Base-by-base conservation (phyloP, 139 green algal species). In the Coccomyxa sp. region DNA sequence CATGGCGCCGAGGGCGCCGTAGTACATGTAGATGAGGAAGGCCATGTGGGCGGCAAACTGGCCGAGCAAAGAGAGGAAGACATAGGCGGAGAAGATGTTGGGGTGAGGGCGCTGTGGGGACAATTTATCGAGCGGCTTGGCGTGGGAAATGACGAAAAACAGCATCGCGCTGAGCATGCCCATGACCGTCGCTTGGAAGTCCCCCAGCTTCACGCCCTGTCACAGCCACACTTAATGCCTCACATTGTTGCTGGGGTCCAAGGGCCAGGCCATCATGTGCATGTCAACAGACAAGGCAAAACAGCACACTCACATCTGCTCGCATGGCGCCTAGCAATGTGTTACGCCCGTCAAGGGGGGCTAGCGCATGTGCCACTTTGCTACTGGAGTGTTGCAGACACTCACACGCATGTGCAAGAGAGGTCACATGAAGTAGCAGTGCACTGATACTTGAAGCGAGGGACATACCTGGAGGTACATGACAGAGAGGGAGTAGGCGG, bases 61-160 rank as follows among this genome's bases (percentile, higher is more conserved):
- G 15, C 95, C 95, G 71, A 98, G 80, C 82, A 99, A 87, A 38
- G 92, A 97, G 16, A 93, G 82, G 87, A 99, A 96, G 82, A 98
- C 94, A 90, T 99, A 99, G 67, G 80, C 30, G 74, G 84, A 96
- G 90, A 99, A 98, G 83, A 99, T 95, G 77, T 86, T 91, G 57
- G 95, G 88, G 88, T 99, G 96, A n/a, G 96, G 96, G 4, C 97
- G 89, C 74, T 94, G 67, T 13, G 87, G 80, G 31, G 92, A 96
- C 58, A 99, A 92, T 60, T 51, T 81, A 13, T 88, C 75, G 80
- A 97, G 83, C 0, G 96, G 96, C 88, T 97, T 96, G 84, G 95
- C 91, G 58, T 96, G 91, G 83, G 89, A 95, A 79, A 99, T 92
- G 88, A 98, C 98, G 84, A 98, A 95, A 87, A 99, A 99, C 85